Base-by-base conservation (phyloP, 1,139 yeast genomes). In the Pichia sp. region DNA sequence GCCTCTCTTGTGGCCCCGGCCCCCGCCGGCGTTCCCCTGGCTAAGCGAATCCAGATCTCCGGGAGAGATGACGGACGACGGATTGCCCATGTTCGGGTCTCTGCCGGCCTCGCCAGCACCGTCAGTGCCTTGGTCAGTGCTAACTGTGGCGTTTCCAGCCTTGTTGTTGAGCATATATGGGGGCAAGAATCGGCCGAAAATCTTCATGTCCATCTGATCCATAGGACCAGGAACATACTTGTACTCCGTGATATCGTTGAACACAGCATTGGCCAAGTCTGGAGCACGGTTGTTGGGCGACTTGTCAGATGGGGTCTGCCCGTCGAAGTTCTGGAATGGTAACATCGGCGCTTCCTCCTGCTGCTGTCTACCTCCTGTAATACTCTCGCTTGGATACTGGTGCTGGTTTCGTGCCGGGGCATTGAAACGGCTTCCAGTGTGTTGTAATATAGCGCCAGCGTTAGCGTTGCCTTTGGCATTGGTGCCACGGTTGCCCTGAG, bases 171-270 rank as follows among this genome's bases (percentile, higher is more conserved):
- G 59, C 95, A 87, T 87, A 64, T 87, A 88, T 1, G 95, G 95
- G 4, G 96, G 96, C 53, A 89, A 68, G 62, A 86, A 84, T 51
- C 87, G 75, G 0, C 96, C 96, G 72, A 90, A 89, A 13, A 90
- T 78, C 66, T 88, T 93, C 58, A 89, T 81, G 68, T 90, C 96
- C 49, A 89, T 72, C 62, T 85, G 86, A 68, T 89, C 96, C 76
- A 89, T 85, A 19, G 87, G 85, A 5, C 95, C 95, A 1, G 93
- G 90, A 57, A 86, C 76, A 64, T 87, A 87, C 49, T 67, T 64
- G 45, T 68, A 67, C 44, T 66, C 63, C 23, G 54, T 52, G 16
- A 56, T 54, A 36, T 52, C 57, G 36, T 54, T 56, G 26, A 45
- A 45, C 31, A 31, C 49, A 7, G 19, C 34, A 8, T n/a, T 29